Conservation (phyloP, 345 rosid genomes). For the Adansonia digitata region DNA sequence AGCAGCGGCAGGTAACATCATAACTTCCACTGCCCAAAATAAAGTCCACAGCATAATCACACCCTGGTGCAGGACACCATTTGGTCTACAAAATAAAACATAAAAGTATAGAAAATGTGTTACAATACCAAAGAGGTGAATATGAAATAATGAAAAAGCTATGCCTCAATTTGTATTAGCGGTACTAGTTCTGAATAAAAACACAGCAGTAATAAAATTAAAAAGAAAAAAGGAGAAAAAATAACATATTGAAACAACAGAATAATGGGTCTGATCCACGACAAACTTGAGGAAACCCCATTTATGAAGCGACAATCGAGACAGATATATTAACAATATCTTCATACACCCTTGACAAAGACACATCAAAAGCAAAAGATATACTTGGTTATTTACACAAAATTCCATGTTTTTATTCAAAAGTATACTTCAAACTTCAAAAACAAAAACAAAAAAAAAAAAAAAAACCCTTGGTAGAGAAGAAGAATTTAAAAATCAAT, state of each 20-base stretch:
- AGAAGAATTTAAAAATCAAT: not conserved
- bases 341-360: not conserved
- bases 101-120: not conserved
- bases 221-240: not conserved
- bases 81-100: conserved; percentile 48
- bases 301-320: not conserved
- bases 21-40: conserved; percentile 62
- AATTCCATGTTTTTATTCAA: not conserved
- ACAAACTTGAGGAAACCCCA: not conserved
- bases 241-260: not conserved
- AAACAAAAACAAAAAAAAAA: not conserved
- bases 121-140: not conserved
- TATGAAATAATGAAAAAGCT: conserved; percentile 3
- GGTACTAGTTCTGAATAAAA: not conserved
- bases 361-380: not conserved
- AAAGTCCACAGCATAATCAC: conserved; percentile 81
- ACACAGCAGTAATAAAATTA: not conserved
- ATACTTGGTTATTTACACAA: not conserved
- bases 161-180: not conserved
- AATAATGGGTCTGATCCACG: not conserved
- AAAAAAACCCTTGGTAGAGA: not conserved
- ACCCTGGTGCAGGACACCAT: conserved; percentile 97
- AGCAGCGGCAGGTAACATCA: conserved; percentile 66
- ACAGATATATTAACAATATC: not conserved
- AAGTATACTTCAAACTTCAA: not conserved